Conservation (phyloP, 345 rosid genomes). For the Reutealis trisperma region DNA sequence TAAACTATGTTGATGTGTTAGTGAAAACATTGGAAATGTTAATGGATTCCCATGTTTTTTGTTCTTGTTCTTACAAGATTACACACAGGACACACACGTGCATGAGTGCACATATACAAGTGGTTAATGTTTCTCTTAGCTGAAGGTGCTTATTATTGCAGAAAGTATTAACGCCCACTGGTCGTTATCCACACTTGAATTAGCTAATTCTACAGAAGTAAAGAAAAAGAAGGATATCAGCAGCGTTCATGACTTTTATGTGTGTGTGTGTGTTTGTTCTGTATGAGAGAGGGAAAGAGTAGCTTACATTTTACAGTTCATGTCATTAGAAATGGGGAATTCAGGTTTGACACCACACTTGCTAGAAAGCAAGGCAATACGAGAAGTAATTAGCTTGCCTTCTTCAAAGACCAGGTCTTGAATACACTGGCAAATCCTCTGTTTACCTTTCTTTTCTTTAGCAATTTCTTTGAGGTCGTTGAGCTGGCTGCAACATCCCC, state of each 20-base stretch:
- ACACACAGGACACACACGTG: too few relatives aligned
- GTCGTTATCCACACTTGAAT: too few relatives aligned
- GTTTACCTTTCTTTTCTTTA: neutral
- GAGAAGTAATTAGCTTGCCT: neutral
- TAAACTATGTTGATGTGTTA: too few relatives aligned
- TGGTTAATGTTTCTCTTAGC: neutral
- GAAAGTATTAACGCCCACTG: neutral
- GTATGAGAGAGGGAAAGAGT: too few relatives aligned
- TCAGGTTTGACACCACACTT: neutral
- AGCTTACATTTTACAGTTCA: neutral
- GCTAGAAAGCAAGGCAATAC: neutral
- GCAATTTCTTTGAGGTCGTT: conserved; percentile 1
- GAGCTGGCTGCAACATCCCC: neutral
- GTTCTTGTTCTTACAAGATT: too few relatives aligned
- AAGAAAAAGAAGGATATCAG: neutral
- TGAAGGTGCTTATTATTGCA: neutral
- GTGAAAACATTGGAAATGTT: too few relatives aligned
- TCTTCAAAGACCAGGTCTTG: neutral
- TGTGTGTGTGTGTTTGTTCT: neutral
- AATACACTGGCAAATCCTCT: conserved; percentile 1
- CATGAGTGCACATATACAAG: neutral
- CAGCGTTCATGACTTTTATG: neutral
- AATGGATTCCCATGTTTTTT: too few relatives aligned
- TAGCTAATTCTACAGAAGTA: neutral
- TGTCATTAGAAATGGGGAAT: conserved; percentile 8